These are phyloP conservation scores for Nannochloropsis granulata DNA, from an alignment of 108 stramenopile species.

Conservation along the genomic window DNA sequence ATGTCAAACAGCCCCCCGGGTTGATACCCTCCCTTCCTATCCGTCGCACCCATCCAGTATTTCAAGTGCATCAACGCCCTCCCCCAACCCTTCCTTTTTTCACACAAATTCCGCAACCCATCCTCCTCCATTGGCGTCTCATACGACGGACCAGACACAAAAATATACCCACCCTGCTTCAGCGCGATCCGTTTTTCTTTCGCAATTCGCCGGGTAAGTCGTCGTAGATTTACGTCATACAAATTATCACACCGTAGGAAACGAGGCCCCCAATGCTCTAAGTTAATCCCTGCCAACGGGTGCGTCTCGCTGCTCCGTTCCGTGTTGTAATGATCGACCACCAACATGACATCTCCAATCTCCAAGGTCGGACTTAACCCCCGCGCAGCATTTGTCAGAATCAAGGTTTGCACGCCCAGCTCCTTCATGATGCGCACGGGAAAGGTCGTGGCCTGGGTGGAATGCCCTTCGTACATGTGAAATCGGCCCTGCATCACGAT, in stretches of 20 bases:
- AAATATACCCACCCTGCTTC: slow-evolving; percentile 62
- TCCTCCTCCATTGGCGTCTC: slow-evolving; percentile 65
- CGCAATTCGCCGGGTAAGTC: slow-evolving; percentile 44
- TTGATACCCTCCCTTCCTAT: background rate
- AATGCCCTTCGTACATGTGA: slow-evolving; percentile 82
- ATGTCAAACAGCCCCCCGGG: background rate
- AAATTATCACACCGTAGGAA: slow-evolving; percentile 66
- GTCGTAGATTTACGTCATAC: slow-evolving; percentile 42
- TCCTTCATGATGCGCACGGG: slow-evolving; percentile 66
- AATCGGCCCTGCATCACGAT: slow-evolving; percentile 77
- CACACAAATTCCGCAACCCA: slow-evolving; percentile 41
- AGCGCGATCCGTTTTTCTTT: slow-evolving; percentile 34
- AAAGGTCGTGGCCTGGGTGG: slow-evolving; percentile 58
- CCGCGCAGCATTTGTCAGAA: slow-evolving; percentile 82
- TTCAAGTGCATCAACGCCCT: background rate
- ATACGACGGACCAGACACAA: slow-evolving; percentile 78
- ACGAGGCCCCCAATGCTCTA: slow-evolving; percentile 64
- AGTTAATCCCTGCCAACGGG: slow-evolving; percentile 68
- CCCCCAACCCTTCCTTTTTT: background rate
- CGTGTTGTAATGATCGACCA: slow-evolving; percentile 51
- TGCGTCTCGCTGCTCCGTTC: slow-evolving; percentile 51
- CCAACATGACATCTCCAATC: slow-evolving; percentile 70
- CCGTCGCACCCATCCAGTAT: background rate
- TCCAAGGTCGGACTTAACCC: slow-evolving; percentile 53
- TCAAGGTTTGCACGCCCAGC: slow-evolving; percentile 53